Evolutionary conservation across 73 alveolate species (phyloP), one percentile per base, ranked within the genome.

Genomic region (Tetrahymena elliotti): DNA sequence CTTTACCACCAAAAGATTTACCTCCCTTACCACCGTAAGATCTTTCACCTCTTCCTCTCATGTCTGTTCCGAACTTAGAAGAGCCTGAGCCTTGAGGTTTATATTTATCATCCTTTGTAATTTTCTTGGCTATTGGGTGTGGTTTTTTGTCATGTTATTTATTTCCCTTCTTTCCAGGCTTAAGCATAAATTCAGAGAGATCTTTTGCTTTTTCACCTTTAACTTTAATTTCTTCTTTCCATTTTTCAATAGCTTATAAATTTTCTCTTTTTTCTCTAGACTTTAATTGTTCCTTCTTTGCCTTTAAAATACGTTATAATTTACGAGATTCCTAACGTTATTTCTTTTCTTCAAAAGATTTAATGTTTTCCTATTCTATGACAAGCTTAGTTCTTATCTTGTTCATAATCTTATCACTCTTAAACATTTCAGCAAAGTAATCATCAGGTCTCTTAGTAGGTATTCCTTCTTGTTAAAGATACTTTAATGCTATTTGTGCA

Each of bases 371-470:
- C 82, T 95, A 84, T 84, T 96, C 95, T 95, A 95, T 52, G 11
- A 96, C 94, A 18, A 96, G 94, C 52, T 82, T 96, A 35, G 83
- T 38, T 93, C 96, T 96, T 8, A 96, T 95, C 94, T 96, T 96
- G 33, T 94, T 84, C 98, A 96, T 96, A 24, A 93, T 93, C 92
- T 95, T 84, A 52, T 96, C 98, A 22, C 96, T 41, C 92, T 96
- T 96, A 38, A 96, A 82, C 98, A 96, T 96, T 95, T 96, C 98
- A 39, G 98, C 98, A 39, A 96, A 96, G 96, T 83, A 96, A 88
- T 96, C 98, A 84, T 96, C 97, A 27, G 98, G 98, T 93, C 98
- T 96, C 39, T 94, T 95, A 95, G 96, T 95, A 7, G 96, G 93
- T 41, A 95, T 96, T 12, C 93, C 94, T 33, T 95, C 95, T 93